phyloP scores from a whole-genome alignment of 1,139 yeast genomes.

The Kurtzmaniella natalensis region DNA sequence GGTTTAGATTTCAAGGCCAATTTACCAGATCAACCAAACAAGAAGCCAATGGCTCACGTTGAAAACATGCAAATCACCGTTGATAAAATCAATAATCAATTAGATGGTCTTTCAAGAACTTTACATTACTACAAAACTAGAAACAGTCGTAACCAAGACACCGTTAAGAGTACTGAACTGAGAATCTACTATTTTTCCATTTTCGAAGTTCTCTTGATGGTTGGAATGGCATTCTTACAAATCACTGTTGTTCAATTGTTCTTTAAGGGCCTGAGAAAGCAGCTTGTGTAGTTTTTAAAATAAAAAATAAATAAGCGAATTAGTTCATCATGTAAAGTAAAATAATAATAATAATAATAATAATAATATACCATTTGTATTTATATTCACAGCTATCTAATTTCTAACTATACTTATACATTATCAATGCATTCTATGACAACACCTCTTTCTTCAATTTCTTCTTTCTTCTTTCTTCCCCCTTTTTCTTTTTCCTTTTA shows the following conservation, averaged over 20 bases:
- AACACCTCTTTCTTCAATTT: not conserved
- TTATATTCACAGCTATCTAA: too few species aligned
- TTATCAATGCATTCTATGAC: not conserved
- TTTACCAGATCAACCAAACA: slow-evolving; percentile 60
- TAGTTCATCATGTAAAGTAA: too few species aligned
- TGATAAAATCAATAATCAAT: slow-evolving; percentile 60
- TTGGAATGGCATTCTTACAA: slow-evolving; percentile 82
- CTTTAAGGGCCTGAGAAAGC: slow-evolving; percentile 82
- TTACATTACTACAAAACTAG: slow-evolving; percentile 88
- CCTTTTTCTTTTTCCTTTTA: not conserved
- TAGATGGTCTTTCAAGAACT: slow-evolving; percentile 59
- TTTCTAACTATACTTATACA: too few species aligned
- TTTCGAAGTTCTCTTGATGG: slow-evolving; percentile 76
- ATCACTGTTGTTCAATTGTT: slow-evolving; percentile 80
- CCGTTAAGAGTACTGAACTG: slow-evolving; percentile 84
- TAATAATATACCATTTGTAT: not conserved
- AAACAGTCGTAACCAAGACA: slow-evolving; percentile 85
- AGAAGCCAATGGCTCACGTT: slow-evolving; percentile 53
- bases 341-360: not conserved
- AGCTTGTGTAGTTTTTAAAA: slow-evolving; percentile 49
- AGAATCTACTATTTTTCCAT: slow-evolving; percentile 83
- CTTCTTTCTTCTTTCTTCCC: not conserved
- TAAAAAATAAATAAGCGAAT: not conserved
- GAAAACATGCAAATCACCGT: slow-evolving; percentile 59
- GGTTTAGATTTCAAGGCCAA: slow-evolving; percentile 49